phyloP scores from a whole-genome alignment of 345 rosid species.

The Sisymbrium irio region DNA sequence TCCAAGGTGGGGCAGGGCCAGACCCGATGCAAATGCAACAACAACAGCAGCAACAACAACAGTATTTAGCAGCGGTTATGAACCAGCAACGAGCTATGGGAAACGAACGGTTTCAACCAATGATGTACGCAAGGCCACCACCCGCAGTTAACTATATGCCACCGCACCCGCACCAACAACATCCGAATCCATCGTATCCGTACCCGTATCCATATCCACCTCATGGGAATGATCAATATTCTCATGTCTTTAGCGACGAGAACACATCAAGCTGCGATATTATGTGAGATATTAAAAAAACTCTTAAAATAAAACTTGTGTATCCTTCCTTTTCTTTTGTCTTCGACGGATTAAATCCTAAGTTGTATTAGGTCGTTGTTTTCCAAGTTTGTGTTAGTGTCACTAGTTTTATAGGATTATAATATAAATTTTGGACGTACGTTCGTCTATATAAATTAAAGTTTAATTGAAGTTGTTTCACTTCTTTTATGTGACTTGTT shows the following conservation, averaged over 20 bases:
- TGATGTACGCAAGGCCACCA: conserved; percentile 90
- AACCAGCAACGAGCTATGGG: conserved; percentile 87
- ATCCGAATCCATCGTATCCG: conserved; percentile 42
- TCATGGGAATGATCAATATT: conserved; percentile 36
- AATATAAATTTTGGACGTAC: neutral
- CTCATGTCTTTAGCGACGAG: conserved; percentile 78
- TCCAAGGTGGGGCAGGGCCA: conserved; percentile 65
- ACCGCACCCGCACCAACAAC: conserved; percentile 35
- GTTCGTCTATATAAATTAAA: neutral
- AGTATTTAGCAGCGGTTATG: conserved; percentile 75
- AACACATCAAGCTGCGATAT: conserved; percentile 84
- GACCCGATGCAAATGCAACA: conserved; percentile 64
- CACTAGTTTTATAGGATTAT: conserved; percentile 20
- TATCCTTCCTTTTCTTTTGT: conserved; percentile 4
- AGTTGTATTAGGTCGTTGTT: conserved; percentile 2
- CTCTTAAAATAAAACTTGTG: conserved; percentile 23
- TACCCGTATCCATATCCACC: conserved; percentile 41
- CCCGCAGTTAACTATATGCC: conserved; percentile 88
- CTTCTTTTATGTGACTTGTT: neutral
- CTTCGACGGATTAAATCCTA: conserved; percentile 11
- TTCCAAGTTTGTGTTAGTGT: conserved; percentile 5
- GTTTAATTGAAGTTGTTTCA: neutral
- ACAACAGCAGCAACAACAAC: conserved; percentile 54
- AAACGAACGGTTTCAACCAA: conserved; percentile 73
- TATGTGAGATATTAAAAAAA: conserved; percentile 49